A percentile compares a stretch with the other conserved stretches of the same genome.
phyloP scores from a whole-genome alignment of 192 early-diverging fungal genomes.

The Tieghemiomyces parasiticus region DNA sequence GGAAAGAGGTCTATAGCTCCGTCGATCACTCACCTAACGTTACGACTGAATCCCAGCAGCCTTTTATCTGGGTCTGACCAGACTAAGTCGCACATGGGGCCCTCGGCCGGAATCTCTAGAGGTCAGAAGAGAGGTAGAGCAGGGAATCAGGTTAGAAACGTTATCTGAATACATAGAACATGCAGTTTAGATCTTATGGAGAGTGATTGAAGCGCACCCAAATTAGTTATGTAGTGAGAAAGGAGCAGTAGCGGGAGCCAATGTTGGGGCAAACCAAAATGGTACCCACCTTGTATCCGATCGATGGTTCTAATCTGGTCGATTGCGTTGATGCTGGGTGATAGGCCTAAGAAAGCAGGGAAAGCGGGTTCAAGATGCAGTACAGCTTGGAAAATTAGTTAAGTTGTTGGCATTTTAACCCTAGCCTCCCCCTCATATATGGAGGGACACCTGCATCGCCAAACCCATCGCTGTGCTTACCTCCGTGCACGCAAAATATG shows the following conservation, averaged over 20 bases:
- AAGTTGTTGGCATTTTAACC: background rate
- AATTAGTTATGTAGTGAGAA: too few relatives aligned
- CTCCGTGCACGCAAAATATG: slow-evolving; percentile 11
- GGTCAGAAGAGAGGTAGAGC: background rate
- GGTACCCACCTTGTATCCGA: slow-evolving; percentile 61
- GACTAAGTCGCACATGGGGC: slow-evolving; percentile 87
- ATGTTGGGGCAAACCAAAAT: too few relatives aligned
- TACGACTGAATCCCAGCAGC: slow-evolving; percentile 63
- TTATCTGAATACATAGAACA: too few relatives aligned
- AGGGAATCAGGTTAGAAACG: background rate
- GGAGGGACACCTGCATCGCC: background rate
- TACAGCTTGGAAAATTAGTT: background rate
- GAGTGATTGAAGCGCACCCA: too few relatives aligned
- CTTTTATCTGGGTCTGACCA: slow-evolving; percentile 77
- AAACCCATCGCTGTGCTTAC: background rate
- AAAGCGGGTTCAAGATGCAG: background rate
- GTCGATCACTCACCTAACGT: slow-evolving; percentile 37
- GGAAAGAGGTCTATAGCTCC: background rate
- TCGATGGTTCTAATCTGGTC: slow-evolving; percentile 81
- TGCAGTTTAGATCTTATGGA: too few relatives aligned
- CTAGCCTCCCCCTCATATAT: background rate
- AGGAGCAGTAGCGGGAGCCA: too few relatives aligned
- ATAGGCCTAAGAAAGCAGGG: slow-evolving; percentile 30
- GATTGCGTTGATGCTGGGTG: slow-evolving; percentile 67
- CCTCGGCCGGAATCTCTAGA: slow-evolving; percentile 85